A percentile compares a stretch with the other conserved stretches of the same genome.
These are phyloP conservation scores for Ogataea kodamae DNA, from an alignment of 805 yeast genomes.

Conservation along the genomic window DNA sequence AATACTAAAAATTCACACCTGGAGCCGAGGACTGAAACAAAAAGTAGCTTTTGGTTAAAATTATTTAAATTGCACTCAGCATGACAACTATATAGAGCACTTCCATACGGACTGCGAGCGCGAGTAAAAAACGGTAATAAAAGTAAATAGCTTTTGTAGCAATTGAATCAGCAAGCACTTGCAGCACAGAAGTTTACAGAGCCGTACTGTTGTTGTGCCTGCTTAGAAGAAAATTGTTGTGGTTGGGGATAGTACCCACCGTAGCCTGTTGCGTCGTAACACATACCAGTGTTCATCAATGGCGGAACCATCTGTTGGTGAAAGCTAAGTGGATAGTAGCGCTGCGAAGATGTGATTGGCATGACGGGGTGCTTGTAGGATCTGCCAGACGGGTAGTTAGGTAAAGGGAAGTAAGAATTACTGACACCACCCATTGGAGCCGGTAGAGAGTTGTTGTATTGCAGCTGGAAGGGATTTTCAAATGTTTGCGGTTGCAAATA, in stretches of 20 bases:
- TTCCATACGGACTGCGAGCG: conserved; percentile 1
- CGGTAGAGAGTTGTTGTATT: conserved; percentile 18
- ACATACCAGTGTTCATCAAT: conserved; percentile 17
- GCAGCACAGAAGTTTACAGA: conserved; percentile 19
- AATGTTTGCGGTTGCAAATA: conserved; percentile 21
- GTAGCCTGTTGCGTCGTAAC: conserved; percentile 9
- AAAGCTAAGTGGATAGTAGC: conserved; percentile 20
- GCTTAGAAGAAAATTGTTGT: conserved; percentile 7
- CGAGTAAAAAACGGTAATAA: conserved; percentile 2
- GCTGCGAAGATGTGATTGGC: conserved; percentile 14
- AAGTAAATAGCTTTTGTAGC: conserved; percentile 5
- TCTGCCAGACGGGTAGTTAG: conserved; percentile 14
- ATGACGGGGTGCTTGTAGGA: conserved; percentile 12
- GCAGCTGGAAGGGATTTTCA: conserved; percentile 26
- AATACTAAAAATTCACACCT: conserved; percentile 7
- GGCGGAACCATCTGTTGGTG: conserved; percentile 17
- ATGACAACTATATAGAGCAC: too few species aligned
- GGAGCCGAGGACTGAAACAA: background rate
- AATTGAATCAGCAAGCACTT: conserved; percentile 20
- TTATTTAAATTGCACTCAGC: too few species aligned
- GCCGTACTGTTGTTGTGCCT: conserved; percentile 14
- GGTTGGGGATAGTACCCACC: conserved; percentile 3
- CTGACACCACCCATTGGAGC: conserved; percentile 11
- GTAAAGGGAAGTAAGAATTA: conserved; percentile 17
- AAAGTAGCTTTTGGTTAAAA: background rate